Evolutionary conservation across 202 grass and related monocot species (phyloP).

Genomic region (Panicum virgatum): DNA sequence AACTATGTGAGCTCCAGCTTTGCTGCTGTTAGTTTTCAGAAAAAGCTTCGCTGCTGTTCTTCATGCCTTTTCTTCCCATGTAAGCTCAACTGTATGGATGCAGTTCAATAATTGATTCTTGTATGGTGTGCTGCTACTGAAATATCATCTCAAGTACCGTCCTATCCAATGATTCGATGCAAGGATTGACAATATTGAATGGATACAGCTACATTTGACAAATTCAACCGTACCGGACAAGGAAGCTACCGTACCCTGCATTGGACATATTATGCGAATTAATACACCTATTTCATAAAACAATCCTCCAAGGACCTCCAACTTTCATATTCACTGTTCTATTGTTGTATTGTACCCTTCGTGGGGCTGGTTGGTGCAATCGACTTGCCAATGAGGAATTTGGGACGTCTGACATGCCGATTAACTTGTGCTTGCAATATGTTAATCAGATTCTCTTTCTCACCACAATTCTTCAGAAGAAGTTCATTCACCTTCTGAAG

Average conservation of each 20-base stretch:
- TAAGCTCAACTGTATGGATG: not conserved
- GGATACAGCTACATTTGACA: not conserved
- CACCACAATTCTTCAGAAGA: slow-evolving; percentile 14
- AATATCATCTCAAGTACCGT: not conserved
- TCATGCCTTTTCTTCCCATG: not conserved
- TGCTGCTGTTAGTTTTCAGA: not conserved
- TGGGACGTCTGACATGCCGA: not conserved
- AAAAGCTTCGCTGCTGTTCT: not conserved
- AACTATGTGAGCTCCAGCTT: not conserved
- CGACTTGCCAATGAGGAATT: slow-evolving; percentile 26
- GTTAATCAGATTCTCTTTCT: not conserved
- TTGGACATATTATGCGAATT: not conserved
- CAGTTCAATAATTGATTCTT: not conserved
- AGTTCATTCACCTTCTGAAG: slow-evolving; percentile 35
- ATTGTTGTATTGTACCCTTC: not conserved
- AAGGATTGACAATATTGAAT: not conserved
- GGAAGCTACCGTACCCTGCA: not conserved
- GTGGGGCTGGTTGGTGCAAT: not conserved
- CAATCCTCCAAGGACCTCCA: not conserved
- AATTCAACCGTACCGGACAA: not conserved
- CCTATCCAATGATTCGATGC: not conserved
- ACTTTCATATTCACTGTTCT: not conserved
- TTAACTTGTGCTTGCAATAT: not conserved
- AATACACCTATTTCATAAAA: not conserved
- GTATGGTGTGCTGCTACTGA: not conserved